Evolutionary conservation across 2,329 filamentous ascomycete genomes (phyloP), one percentile per base, ranked within the genome.

Genomic region (Didymella sp.): DNA sequence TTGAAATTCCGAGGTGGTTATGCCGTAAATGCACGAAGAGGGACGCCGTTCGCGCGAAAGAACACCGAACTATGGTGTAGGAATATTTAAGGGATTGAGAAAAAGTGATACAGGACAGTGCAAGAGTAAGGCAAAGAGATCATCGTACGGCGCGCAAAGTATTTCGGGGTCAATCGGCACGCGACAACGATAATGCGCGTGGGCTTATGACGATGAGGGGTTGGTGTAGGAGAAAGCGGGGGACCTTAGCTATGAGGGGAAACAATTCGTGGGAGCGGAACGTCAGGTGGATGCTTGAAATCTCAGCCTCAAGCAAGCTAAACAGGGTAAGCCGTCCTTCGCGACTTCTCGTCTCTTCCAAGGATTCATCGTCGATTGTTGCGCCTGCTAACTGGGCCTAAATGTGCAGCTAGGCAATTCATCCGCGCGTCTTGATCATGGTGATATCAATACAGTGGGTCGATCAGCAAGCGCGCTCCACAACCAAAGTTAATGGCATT

Each of bases 201-300:
- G 60, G 66, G 61, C 55, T 60, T 62, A 66, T 67, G 67, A 67
- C 64, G 66, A 60, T 60, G 64, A 61, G 62, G 67, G 66, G 63
- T 63, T 50, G 61, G 58, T 62, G 59, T 64, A 63, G 59, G 57
- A 51, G 61, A 65, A 66, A 66, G 64, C 60, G 65, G 67, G 65
- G 65, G 62, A 30, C 45, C 31, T 37, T 38, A 28, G 47, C 42
- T 47, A 42, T 51, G 56, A 53, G 56, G 56, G 50, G 56, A 53
- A 58, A 42, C 56, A 58, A 58, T 54, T 51, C 49, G 49, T 50
- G 55, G 55, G 55, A 21, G 49, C 49, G 43, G 42, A 49, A 40
- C 62, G 58, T 69, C 63, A 67, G 62, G 65, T 68, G 67, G 58
- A 55, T 58, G 55, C 52, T 59, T 49, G 63, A 62, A 65, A 60